Evolutionary conservation across 2,329 filamentous ascomycete species (phyloP).

Genomic region (Trichoderma koningiopsis): DNA sequence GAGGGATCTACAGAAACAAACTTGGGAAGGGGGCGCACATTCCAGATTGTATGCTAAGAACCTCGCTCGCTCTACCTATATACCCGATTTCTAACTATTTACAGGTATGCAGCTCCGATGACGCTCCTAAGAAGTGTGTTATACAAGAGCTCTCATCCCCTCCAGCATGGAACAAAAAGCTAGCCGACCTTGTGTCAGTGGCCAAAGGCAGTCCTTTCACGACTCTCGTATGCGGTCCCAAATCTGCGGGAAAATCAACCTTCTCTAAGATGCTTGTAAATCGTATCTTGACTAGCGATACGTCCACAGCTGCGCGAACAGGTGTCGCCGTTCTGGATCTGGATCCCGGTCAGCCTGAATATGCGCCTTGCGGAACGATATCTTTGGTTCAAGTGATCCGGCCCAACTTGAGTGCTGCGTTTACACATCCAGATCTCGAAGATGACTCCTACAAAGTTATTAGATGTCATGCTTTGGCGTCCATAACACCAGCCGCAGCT

Average conservation of each 20-base stretch:
- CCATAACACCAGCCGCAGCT: conserved; percentile 66
- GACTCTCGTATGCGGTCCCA: conserved; percentile 67
- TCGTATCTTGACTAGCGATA: conserved; percentile 57
- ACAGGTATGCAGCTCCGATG: conserved; percentile 57
- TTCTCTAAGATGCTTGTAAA: conserved; percentile 70
- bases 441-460: conserved; percentile 46
- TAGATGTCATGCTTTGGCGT: conserved; percentile 67
- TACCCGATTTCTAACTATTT: conserved; percentile 30
- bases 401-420: conserved; percentile 67
- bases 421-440: conserved; percentile 56
- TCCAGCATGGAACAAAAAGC: conserved; percentile 62
- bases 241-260: conserved; percentile 75
- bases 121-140: conserved; percentile 51
- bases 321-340: conserved; percentile 67
- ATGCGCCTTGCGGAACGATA: conserved; percentile 67
- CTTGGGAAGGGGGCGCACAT: conserved; percentile 39
- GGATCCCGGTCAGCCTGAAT: conserved; percentile 78
- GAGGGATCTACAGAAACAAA: conserved; percentile 24
- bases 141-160: conserved; percentile 60
- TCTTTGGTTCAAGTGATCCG: conserved; percentile 64
- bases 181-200: conserved; percentile 47
- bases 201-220: conserved; percentile 42
- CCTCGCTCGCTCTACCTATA: neutral
- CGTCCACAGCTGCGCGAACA: conserved; percentile 22
- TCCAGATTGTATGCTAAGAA: conserved; percentile 50